A percentile compares a stretch with the other conserved stretches of the same genome.
phyloP scores from a whole-genome alignment of 306 rosid genomes.

The Morella rubra region DNA sequence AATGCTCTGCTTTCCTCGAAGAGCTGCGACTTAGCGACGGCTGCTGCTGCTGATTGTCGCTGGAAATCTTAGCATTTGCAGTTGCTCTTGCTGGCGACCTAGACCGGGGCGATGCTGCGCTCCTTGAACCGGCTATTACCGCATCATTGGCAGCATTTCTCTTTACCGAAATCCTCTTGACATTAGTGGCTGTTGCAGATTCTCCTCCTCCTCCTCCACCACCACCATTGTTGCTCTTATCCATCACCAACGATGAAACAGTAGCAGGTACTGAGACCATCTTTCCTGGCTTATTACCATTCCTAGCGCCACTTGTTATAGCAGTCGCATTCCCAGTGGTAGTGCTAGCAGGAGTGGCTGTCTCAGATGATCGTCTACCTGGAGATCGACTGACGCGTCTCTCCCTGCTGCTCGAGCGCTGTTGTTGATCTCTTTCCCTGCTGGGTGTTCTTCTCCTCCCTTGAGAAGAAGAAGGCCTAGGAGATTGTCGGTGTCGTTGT shows the following conservation, averaged over 20 bases:
- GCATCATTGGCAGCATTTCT: slow-evolving; percentile 58
- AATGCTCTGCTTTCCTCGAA: slow-evolving; percentile 80
- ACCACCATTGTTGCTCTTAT: slow-evolving; percentile 66
- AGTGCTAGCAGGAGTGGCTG: not conserved
- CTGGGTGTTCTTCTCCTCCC: slow-evolving; percentile 92
- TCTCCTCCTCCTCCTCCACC: slow-evolving; percentile 37
- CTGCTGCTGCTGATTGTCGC: slow-evolving; percentile 47
- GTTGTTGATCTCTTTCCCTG: slow-evolving; percentile 75
- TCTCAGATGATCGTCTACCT: slow-evolving; percentile 59
- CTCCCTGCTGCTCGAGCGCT: slow-evolving; percentile 74
- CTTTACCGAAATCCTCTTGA: slow-evolving; percentile 69
- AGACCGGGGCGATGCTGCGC: slow-evolving; percentile 70
- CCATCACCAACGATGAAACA: slow-evolving; percentile 71
- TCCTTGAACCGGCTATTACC: slow-evolving; percentile 43
- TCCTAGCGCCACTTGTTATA: slow-evolving; percentile 19
- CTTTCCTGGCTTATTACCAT: slow-evolving; percentile 62
- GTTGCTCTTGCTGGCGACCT: slow-evolving; percentile 68
- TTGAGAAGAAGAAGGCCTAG: slow-evolving; percentile 48
- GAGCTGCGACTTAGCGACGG: slow-evolving; percentile 82
- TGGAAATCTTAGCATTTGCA: slow-evolving; percentile 37
- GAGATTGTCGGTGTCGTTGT: slow-evolving; percentile 50
- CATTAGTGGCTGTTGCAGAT: slow-evolving; percentile 30
- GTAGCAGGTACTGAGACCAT: slow-evolving; percentile 97
- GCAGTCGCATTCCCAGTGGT: slow-evolving; percentile 2
- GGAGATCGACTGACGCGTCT: slow-evolving; percentile 90